Percentiles rank a stretch among this genome's conserved stretches.
phyloP scores from a whole-genome alignment of 352 stramenopile species.

The Blastocystis hominis region DNA sequence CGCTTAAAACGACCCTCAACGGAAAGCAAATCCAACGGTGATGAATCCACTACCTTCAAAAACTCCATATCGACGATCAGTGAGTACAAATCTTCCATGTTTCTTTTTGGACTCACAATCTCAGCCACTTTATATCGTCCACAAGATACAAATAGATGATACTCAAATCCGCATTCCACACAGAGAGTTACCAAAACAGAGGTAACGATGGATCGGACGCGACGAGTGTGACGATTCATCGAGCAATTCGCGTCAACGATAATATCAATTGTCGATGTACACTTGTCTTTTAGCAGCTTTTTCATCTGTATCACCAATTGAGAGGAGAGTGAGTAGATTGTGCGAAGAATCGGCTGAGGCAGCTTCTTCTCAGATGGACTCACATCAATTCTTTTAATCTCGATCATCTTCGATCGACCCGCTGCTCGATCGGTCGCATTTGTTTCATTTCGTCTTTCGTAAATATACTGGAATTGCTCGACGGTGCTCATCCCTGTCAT shows the following conservation, averaged over 20 bases:
- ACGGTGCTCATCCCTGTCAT: too few relatives aligned
- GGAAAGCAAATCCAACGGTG: constrained; percentile 4
- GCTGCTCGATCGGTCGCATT: too few relatives aligned
- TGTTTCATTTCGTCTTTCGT: too few relatives aligned
- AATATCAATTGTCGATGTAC: background rate
- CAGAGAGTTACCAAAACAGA: background rate
- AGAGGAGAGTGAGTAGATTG: background rate
- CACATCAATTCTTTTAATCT: too few relatives aligned
- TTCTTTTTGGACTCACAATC: background rate
- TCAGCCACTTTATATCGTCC: background rate
- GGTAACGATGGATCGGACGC: background rate
- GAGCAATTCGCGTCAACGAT: background rate
- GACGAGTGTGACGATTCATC: background rate
- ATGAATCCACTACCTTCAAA: background rate
- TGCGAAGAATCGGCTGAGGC: too few relatives aligned
- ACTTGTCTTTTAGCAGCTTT: background rate
- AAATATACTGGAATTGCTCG: too few relatives aligned
- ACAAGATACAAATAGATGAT: background rate
- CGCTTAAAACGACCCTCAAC: too few relatives aligned
- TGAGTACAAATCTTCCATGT: background rate
- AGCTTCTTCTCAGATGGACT: too few relatives aligned
- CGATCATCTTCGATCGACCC: too few relatives aligned
- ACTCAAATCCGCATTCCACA: background rate
- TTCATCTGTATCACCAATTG: background rate
- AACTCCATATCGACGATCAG: background rate